phyloP scores from a whole-genome alignment of 2,329 filamentous ascomycete species.

The Colletotrichum sp. region DNA sequence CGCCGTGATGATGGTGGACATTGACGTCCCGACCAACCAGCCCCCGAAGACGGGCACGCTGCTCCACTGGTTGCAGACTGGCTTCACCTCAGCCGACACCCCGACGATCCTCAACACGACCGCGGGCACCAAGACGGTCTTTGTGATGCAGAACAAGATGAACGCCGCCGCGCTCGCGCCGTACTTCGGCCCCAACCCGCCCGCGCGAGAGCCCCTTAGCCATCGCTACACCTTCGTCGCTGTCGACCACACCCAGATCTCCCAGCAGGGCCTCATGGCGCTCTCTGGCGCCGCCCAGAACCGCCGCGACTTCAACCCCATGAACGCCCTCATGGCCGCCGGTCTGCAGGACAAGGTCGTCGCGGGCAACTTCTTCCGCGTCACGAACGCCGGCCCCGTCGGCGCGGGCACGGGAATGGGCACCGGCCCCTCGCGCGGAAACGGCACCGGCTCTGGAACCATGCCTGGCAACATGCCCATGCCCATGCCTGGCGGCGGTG shows the following conservation, averaged over 20 bases:
- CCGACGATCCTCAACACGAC: conserved; percentile 31
- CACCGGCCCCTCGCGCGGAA: background rate
- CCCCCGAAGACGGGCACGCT: conserved; percentile 44
- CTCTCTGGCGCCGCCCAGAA: conserved; percentile 33
- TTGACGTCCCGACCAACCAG: conserved; percentile 46
- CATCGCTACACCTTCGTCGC: conserved; percentile 45
- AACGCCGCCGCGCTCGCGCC: conserved; percentile 21
- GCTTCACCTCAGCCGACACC: conserved; percentile 33
- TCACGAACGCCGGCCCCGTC: conserved; percentile 36
- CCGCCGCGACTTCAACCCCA: conserved; percentile 36
- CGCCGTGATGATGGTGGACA: conserved; percentile 46
- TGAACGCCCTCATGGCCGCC: conserved; percentile 32
- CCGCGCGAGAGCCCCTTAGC: conserved; percentile 39
- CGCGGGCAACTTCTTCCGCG: conserved; percentile 43
- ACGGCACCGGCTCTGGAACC: background rate
- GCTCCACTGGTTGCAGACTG: conserved; percentile 52
- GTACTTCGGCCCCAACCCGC: conserved; percentile 44
- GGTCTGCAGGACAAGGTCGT: conserved; percentile 35
- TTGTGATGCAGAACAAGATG: conserved; percentile 34
- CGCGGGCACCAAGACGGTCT: conserved; percentile 28
- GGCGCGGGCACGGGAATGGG: conserved; percentile 12
- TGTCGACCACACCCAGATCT: conserved; percentile 38
- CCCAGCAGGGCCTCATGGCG: conserved; percentile 26
- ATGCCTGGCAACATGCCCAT: background rate
- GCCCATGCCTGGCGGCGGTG: background rate